A percentile compares a stretch with the other conserved stretches of the same genome.
phyloP scores from a whole-genome alignment of 352 stramenopile genomes.

The Globisporangium acanthophoron region DNA sequence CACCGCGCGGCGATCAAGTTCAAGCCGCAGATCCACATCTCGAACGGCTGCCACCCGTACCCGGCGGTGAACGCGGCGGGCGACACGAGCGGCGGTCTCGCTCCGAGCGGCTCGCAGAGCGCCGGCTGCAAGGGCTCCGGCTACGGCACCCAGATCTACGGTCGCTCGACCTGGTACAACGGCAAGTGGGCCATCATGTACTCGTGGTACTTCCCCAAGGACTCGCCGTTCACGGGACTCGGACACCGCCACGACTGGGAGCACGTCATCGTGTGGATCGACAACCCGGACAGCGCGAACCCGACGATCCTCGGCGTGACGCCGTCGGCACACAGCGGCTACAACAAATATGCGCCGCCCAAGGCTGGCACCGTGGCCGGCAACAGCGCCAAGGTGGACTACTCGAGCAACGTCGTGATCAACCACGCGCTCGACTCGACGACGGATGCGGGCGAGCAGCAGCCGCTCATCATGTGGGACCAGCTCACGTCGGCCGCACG shows the following conservation, averaged over 20 bases:
- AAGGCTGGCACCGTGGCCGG: slow-evolving; percentile 16
- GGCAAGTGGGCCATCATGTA: slow-evolving; percentile 23
- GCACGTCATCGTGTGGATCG: slow-evolving; percentile 34
- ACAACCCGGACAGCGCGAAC: slow-evolving; percentile 16
- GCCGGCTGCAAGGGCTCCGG: slow-evolving; percentile 26
- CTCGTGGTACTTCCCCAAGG: slow-evolving; percentile 39
- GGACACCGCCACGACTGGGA: slow-evolving; percentile 35
- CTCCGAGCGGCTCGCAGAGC: slow-evolving; percentile 20
- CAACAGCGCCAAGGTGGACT: slow-evolving; percentile 19
- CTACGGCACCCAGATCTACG: slow-evolving; percentile 20
- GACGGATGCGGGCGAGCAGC: slow-evolving; percentile 8
- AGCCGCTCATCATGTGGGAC: slow-evolving; percentile 11
- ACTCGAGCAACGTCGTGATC: slow-evolving; percentile 4
- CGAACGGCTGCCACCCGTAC: slow-evolving; percentile 30
- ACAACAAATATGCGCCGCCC: slow-evolving; percentile 18
- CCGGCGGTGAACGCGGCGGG: slow-evolving; percentile 26
- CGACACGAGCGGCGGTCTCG: slow-evolving; percentile 22
- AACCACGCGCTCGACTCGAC: slow-evolving; percentile 14
- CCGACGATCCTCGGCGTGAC: slow-evolving; percentile 17
- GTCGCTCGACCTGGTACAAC: slow-evolving; percentile 16
- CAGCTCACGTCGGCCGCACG: slow-evolving; percentile 10
- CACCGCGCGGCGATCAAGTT: slow-evolving; percentile 24
- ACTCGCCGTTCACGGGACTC: slow-evolving; percentile 21
- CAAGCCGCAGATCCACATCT: slow-evolving; percentile 26
- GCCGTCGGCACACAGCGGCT: slow-evolving; percentile 17